These are phyloP conservation scores for Guyanaporus albipodus DNA, from an alignment of 768 basidiomycete genomes.

Conservation along the genomic window DNA sequence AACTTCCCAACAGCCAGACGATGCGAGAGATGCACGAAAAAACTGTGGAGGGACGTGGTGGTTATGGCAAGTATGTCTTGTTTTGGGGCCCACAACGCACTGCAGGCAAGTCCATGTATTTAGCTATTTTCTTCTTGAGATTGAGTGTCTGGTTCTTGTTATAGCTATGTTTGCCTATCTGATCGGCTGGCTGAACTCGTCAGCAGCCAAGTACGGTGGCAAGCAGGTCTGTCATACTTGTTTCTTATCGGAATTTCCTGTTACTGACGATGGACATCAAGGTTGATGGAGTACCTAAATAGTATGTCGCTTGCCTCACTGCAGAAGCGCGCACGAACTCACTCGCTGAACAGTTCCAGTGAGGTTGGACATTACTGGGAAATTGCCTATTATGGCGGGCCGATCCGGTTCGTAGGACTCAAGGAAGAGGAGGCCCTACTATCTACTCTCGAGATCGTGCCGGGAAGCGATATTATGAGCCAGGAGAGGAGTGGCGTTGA, in stretches of 20 bases:
- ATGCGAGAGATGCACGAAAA: constrained; percentile 3
- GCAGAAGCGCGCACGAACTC: not conserved
- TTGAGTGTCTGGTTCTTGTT: not conserved
- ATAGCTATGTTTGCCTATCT: not conserved
- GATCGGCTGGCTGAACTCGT: constrained; percentile 9
- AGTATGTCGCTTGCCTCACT: not conserved
- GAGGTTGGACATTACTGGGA: not conserved
- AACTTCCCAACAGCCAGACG: not conserved
- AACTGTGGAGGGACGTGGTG: constrained; percentile 6
- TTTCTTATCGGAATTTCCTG: no score
- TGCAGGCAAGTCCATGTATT: not conserved
- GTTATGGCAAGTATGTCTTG: constrained; percentile 8
- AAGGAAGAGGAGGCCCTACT: no score
- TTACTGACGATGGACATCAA: not conserved
- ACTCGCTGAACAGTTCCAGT: not conserved
- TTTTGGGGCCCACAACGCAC: not conserved
- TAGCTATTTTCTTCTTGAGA: not conserved
- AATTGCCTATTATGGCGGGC: not conserved
- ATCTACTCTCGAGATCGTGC: no score
- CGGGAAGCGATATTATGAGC: no score
- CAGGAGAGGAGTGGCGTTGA: no score
- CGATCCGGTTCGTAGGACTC: no score
- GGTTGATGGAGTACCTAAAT: not conserved
- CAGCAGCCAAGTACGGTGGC: constrained; percentile 7
- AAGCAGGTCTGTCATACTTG: constrained; percentile 9